Conservation (phyloP, 2,329 filamentous ascomycete genomes). For the Paracoccidioides lutzii region DNA sequence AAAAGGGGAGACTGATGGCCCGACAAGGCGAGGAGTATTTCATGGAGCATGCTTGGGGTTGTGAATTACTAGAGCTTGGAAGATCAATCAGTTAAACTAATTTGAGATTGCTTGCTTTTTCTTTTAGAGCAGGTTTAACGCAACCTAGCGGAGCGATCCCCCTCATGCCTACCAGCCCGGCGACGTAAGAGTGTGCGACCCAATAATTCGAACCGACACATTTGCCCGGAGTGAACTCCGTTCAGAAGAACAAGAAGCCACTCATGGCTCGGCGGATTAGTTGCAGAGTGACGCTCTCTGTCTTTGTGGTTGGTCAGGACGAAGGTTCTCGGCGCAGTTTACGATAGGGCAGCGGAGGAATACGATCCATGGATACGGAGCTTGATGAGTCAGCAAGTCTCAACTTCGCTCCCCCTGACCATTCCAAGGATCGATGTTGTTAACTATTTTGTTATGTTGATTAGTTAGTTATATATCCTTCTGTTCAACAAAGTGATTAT, state of each 20-base stretch:
- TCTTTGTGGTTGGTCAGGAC: too few relatives aligned
- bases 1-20: slow-evolving; percentile 87
- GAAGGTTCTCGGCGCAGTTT: too few relatives aligned
- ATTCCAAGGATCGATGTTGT: too few relatives aligned
- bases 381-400: too few relatives aligned
- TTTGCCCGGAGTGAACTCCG: slow-evolving; percentile 11
- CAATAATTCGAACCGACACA: slow-evolving; percentile 37
- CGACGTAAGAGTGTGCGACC: slow-evolving; percentile 33
- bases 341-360: too few relatives aligned
- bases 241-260: neutral
- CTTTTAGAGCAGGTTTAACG: neutral
- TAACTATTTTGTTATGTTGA: too few relatives aligned
- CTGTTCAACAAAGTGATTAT: too few relatives aligned
- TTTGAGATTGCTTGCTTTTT: neutral
- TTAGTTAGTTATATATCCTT: too few relatives aligned
- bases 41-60: slow-evolving; percentile 68
- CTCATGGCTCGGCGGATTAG: neutral
- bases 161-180: slow-evolving; percentile 18
- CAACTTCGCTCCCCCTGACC: too few relatives aligned
- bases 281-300: neutral
- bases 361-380: too few relatives aligned
- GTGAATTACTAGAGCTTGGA: slow-evolving; percentile 2
- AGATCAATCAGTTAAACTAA: neutral
- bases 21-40: slow-evolving; percentile 91
- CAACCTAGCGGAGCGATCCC: slow-evolving; percentile 17